Percentiles rank a stretch among this genome's conserved stretches.
phyloP scores from a whole-genome alignment of 2,329 filamentous ascomycete species.

The Aspergillus neotritici region DNA sequence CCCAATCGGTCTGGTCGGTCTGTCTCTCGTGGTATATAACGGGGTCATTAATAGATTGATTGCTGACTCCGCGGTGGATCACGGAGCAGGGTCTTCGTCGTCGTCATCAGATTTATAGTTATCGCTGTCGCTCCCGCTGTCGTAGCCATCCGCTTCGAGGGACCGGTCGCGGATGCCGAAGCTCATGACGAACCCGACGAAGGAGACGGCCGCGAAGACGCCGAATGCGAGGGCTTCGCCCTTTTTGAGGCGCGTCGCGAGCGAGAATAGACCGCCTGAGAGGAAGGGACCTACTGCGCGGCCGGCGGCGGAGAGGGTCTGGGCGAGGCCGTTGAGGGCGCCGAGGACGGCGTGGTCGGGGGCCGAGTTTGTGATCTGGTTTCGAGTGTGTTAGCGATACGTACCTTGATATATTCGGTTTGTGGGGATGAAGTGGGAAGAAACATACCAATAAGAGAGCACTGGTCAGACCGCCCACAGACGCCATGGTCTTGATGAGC shows the following conservation, averaged over 20 bases:
- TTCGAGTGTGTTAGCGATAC: background rate
- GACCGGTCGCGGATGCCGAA: slow-evolving; percentile 65
- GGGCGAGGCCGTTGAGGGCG: slow-evolving; percentile 85
- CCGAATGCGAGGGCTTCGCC: slow-evolving; percentile 84
- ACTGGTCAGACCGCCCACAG: slow-evolving; percentile 83
- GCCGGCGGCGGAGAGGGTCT: slow-evolving; percentile 86
- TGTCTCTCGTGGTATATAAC: too few species aligned
- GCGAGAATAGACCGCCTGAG: slow-evolving; percentile 77
- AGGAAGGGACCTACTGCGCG: slow-evolving; percentile 83
- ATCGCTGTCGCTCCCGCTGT: slow-evolving; percentile 34
- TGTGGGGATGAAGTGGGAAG: background rate
- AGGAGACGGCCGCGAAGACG: slow-evolving; percentile 74
- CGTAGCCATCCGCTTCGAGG: slow-evolving; percentile 55
- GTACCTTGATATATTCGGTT: too few species aligned
- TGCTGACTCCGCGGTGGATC: too few species aligned
- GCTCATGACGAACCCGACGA: slow-evolving; percentile 73
- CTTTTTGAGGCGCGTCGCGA: slow-evolving; percentile 67
- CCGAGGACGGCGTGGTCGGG: slow-evolving; percentile 80
- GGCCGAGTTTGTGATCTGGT: slow-evolving; percentile 84
- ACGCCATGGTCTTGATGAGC: slow-evolving; percentile 81
- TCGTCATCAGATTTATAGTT: slow-evolving; percentile 45
- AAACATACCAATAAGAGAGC: slow-evolving; percentile 72
- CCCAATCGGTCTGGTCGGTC: too few species aligned
- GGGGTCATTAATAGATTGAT: too few species aligned
- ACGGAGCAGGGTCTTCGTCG: slow-evolving; percentile 16